phyloP scores from a whole-genome alignment of 352 stramenopile species.

The Saprolegnia parasitica region DNA sequence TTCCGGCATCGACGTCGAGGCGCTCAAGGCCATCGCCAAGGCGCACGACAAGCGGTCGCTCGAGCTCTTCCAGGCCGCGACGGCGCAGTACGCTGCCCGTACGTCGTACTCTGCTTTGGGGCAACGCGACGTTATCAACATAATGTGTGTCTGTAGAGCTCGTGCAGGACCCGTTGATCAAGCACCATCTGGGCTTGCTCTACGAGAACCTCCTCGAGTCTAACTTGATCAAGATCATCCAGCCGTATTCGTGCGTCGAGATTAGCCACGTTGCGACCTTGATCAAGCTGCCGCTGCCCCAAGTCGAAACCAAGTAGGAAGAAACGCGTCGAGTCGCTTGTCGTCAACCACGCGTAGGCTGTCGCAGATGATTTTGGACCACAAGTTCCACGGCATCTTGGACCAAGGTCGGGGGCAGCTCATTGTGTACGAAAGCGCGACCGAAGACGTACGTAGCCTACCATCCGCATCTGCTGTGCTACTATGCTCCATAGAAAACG shows the following conservation, averaged over 20 bases:
- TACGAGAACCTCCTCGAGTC: slow-evolving; percentile 98
- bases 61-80: slow-evolving; percentile 77
- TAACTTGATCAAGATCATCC: slow-evolving; percentile 99
- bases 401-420: slow-evolving; percentile 98
- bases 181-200: slow-evolving; percentile 94
- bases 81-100: slow-evolving; percentile 85
- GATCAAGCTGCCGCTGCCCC: slow-evolving; percentile 92
- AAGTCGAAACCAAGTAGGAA: slow-evolving; percentile 83
- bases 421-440: slow-evolving; percentile 95
- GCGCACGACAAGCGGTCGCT: slow-evolving; percentile 94
- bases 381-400: slow-evolving; percentile 98
- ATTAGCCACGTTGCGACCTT: slow-evolving; percentile 95
- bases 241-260: slow-evolving; percentile 96
- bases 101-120: slow-evolving; percentile 41
- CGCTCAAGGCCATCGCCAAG: slow-evolving; percentile 93
- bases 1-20: slow-evolving; percentile 92
- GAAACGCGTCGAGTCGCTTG: slow-evolving; percentile 6
- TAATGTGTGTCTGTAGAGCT: slow-evolving; percentile 69
- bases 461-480: not conserved
- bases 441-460: slow-evolving; percentile 86
- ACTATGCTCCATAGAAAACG: slow-evolving; percentile 58
- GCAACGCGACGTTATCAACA: no score
- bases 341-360: slow-evolving; percentile 83
- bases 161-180: slow-evolving; percentile 81
- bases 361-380: slow-evolving; percentile 99